Conservation (phyloP, 2,329 filamentous ascomycete genomes). For the Sporothrix sp. region DNA sequence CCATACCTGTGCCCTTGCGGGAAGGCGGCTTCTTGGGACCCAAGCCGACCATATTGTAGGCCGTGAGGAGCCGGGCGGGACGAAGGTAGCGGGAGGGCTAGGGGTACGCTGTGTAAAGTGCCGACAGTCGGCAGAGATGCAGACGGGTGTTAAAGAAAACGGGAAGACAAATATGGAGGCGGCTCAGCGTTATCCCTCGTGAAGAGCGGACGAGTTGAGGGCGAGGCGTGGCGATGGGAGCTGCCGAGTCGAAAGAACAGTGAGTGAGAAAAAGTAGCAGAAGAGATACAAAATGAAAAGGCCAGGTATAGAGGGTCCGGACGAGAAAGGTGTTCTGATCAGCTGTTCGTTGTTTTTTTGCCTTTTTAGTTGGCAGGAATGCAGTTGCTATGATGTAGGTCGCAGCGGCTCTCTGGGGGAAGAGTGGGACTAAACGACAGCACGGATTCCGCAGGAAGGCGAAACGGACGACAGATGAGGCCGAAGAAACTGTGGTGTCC, state of each 20-base stretch:
- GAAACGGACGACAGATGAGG: too few relatives aligned
- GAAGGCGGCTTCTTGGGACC: slow-evolving; percentile 55
- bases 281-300: background rate
- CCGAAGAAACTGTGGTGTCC: too few relatives aligned
- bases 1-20: slow-evolving; percentile 37
- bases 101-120: background rate
- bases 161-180: background rate
- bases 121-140: too few relatives aligned
- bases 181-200: background rate
- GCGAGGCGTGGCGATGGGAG: background rate
- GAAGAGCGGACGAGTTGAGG: background rate
- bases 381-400: slow-evolving; percentile 7
- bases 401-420: background rate
- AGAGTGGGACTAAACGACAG: background rate
- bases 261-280: background rate
- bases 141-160: too few relatives aligned
- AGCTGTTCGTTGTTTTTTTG: slow-evolving; percentile 3
- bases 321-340: background rate
- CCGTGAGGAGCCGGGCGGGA: background rate
- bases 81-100: background rate
- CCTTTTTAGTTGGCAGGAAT: background rate
- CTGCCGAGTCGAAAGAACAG: background rate
- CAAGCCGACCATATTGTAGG: slow-evolving; percentile 48
- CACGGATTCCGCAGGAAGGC: too few relatives aligned
- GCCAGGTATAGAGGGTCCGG: background rate